Evolutionary conservation across 2,329 filamentous ascomycete species (phyloP).

Genomic region (Aspergillus bombycis): DNA sequence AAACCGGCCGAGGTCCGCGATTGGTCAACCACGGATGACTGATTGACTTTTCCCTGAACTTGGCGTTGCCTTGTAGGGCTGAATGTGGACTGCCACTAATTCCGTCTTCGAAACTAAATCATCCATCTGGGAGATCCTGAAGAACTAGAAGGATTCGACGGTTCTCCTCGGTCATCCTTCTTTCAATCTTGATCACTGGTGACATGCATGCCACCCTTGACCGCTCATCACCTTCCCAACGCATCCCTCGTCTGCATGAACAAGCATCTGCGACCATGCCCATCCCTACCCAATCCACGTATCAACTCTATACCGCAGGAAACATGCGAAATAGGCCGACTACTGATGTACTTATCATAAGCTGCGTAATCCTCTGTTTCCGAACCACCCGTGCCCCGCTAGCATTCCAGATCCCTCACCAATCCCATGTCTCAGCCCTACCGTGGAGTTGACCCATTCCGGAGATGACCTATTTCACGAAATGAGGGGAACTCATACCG

Average conservation of each 20-base stretch:
- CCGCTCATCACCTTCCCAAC: not conserved
- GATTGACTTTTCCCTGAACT: constrained; percentile 11
- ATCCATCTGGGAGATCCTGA: not conserved
- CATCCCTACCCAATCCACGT: not conserved
- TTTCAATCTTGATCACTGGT: not conserved
- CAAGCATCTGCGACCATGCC: not conserved
- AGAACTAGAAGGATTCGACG: not conserved
- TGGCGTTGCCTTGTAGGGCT: constrained; percentile 30
- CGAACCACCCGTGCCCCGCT: not conserved
- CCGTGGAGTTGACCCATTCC: not conserved
- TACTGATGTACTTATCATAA: not conserved
- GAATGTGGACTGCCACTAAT: constrained; percentile 15
- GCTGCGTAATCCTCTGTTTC: not conserved
- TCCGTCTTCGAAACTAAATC: not conserved
- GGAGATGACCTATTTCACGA: not conserved
- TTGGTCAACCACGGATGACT: not conserved
- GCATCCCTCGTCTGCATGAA: not conserved
- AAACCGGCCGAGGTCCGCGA: not conserved
- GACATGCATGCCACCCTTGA: not conserved
- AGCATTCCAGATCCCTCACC: not conserved
- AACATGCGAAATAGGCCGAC: no score
- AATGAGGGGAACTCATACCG: not conserved
- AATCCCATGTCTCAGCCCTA: not conserved
- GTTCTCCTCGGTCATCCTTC: not conserved
- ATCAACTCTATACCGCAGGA: not conserved